phyloP scores from a whole-genome alignment of 345 rosid genomes.

The Brassica juncea region DNA sequence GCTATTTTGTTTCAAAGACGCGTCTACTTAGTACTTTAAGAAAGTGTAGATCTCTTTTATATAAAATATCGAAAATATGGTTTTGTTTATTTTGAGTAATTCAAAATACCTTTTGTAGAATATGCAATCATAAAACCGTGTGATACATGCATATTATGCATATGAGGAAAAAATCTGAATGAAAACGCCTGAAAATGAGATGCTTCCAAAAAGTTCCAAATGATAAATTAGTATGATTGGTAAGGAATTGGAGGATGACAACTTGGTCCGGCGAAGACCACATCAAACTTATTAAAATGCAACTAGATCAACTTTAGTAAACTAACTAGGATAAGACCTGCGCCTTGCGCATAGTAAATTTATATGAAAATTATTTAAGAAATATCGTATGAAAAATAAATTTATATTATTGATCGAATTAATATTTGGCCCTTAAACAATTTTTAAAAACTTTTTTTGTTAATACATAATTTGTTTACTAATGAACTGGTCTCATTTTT shows the following conservation, averaged over 20 bases:
- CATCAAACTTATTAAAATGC: conserved; percentile 15
- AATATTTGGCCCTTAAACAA: no score
- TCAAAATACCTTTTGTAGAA: not conserved
- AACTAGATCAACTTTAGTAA: conserved; percentile 16
- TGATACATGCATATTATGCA: not conserved
- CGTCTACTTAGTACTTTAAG: not conserved
- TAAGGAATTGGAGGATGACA: conserved; percentile 45
- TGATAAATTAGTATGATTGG: conserved; percentile 30
- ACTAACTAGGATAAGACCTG: no score
- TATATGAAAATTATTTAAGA: no score
- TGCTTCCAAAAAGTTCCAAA: conserved; percentile 30
- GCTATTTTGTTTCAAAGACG: conserved; percentile 17
- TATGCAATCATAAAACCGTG: conserved; percentile 22
- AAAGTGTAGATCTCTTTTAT: not conserved
- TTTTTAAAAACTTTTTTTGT: no score
- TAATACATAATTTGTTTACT: no score
- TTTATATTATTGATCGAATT: no score
- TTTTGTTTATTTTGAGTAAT: not conserved
- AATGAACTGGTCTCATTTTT: no score
- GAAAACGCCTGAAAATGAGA: conserved; percentile 5
- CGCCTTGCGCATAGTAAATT: no score
- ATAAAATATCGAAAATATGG: not conserved
- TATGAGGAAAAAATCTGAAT: not conserved
- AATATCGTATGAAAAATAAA: no score
- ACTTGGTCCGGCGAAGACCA: conserved; percentile 56